These are phyloP conservation scores for Syzygium malaccense DNA, from an alignment of 441 rosid species.

Conservation along the genomic window DNA sequence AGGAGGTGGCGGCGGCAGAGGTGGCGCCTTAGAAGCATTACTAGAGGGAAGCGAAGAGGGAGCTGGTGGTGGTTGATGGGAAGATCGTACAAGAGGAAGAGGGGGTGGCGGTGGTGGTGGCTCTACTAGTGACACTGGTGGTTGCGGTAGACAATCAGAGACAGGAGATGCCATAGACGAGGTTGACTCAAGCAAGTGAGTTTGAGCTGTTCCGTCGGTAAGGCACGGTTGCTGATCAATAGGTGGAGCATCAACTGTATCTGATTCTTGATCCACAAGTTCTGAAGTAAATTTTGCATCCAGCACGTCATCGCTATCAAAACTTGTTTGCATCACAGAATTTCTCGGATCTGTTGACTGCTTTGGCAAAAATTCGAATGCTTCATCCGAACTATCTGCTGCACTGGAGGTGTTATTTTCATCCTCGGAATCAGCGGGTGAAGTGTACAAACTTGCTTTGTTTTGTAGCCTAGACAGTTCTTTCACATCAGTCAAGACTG, in stretches of 20 bases:
- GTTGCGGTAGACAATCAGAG: background rate
- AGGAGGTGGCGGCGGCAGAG: background rate
- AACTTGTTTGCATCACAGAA: constrained; percentile 7
- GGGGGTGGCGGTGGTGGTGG: background rate
- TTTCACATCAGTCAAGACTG: constrained; percentile 75
- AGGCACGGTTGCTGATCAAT: constrained; percentile 19
- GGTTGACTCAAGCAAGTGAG: constrained; percentile 5
- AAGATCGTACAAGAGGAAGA: background rate
- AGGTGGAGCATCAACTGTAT: constrained; percentile 17
- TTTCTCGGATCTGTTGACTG: constrained; percentile 21
- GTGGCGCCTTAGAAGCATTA: background rate
- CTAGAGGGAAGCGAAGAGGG: background rate
- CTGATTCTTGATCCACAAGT: constrained; percentile 23
- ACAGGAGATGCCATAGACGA: constrained; percentile 1
- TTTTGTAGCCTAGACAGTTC: constrained; percentile 66
- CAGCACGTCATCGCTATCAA: constrained; percentile 31
- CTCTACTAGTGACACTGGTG: background rate
- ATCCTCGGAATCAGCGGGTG: constrained; percentile 85
- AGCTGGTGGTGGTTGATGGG: background rate
- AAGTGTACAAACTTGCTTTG: constrained; percentile 54
- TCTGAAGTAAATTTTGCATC: constrained; percentile 30
- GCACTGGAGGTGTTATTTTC: constrained; percentile 84
- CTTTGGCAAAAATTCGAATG: constrained; percentile 45
- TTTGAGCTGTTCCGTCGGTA: constrained; percentile 15
- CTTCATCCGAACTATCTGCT: constrained; percentile 96